phyloP scores from a whole-genome alignment of 1,139 yeast genomes.

The Pneumocystis canis region DNA sequence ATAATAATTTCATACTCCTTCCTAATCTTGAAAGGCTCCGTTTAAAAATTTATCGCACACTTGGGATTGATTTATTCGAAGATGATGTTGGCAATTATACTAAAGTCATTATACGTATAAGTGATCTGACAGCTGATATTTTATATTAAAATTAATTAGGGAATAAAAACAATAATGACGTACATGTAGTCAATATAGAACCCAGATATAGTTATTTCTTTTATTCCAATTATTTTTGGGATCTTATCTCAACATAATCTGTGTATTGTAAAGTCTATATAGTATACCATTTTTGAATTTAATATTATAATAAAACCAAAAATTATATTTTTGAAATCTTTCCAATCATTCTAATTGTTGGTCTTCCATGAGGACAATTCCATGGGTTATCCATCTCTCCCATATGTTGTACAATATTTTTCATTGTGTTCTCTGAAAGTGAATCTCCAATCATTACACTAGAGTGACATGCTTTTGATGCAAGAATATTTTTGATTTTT shows the following conservation, averaged over 20 bases:
- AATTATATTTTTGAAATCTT: neutral
- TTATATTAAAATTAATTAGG: neutral
- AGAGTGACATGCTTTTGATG: constrained; percentile 87
- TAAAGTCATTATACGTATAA: constrained; percentile 35
- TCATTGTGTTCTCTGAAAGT: constrained; percentile 46
- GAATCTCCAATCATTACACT: constrained; percentile 89
- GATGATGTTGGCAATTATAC: constrained; percentile 26
- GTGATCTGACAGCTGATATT: constrained; percentile 21
- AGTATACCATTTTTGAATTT: neutral
- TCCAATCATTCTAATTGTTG: constrained; percentile 40
- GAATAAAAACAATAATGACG: constrained; percentile 27
- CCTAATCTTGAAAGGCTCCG: neutral
- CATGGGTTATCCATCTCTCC: constrained; percentile 78
- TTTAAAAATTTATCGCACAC: constrained; percentile 26
- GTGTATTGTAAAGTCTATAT: neutral
- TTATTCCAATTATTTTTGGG: constrained; percentile 61
- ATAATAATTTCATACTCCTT: constrained; percentile 16
- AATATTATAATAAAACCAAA: neutral
- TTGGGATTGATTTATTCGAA: constrained; percentile 27
- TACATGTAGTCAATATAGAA: constrained; percentile 41
- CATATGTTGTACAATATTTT: constrained; percentile 47
- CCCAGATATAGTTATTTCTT: constrained; percentile 48
- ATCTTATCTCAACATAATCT: constrained; percentile 26
- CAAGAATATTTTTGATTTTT: constrained; percentile 68
- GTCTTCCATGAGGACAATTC: constrained; percentile 97